Conservation (phyloP, 352 stramenopile species). For the Globisporangium okanoganense region DNA sequence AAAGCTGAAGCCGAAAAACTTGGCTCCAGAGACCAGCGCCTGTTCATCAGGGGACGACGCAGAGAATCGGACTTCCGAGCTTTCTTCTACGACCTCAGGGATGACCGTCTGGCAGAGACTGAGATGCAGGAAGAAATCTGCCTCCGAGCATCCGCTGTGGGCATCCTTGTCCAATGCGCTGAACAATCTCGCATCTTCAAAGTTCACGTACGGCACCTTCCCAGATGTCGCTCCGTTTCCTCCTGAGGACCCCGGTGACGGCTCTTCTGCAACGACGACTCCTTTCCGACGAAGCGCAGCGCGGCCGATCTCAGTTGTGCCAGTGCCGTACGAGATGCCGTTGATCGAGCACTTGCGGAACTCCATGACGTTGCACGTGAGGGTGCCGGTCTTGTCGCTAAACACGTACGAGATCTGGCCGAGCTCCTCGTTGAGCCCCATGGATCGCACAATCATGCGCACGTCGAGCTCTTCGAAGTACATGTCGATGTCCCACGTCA, state of each 20-base stretch:
- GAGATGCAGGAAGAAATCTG: conserved; percentile 84
- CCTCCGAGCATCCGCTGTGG: conserved; percentile 34
- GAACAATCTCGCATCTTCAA: conserved; percentile 56
- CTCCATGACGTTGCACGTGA: conserved; percentile 94
- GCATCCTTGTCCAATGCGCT: conserved; percentile 35
- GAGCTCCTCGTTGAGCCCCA: conserved; percentile 89
- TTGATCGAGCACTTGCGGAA: conserved; percentile 95
- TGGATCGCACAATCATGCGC: conserved; percentile 75
- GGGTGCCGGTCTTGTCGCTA: conserved; percentile 93
- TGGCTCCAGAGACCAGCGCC: conserved; percentile 84
- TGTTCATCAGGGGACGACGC: conserved; percentile 87
- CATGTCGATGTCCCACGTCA: conserved; percentile 90
- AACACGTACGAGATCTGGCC: conserved; percentile 92
- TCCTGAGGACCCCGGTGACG: conserved; percentile 7
- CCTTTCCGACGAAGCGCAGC: conserved; percentile 64
- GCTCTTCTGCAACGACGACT: conserved; percentile 44
- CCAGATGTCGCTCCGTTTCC: neutral
- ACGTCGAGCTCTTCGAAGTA: conserved; percentile 91
- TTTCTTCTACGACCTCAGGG: conserved; percentile 48
- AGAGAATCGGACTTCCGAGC: conserved; percentile 54
- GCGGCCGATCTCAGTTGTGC: conserved; percentile 76
- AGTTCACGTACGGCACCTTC: conserved; percentile 79
- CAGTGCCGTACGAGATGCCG: conserved; percentile 89
- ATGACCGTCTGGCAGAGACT: conserved; percentile 83
- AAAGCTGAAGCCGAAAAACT: conserved; percentile 77